Evolutionary conservation across 23 red algal genomes (phyloP), one percentile per base, ranked within the genome.

Genomic region (Cyanidiococcus yangmingshanensis): DNA sequence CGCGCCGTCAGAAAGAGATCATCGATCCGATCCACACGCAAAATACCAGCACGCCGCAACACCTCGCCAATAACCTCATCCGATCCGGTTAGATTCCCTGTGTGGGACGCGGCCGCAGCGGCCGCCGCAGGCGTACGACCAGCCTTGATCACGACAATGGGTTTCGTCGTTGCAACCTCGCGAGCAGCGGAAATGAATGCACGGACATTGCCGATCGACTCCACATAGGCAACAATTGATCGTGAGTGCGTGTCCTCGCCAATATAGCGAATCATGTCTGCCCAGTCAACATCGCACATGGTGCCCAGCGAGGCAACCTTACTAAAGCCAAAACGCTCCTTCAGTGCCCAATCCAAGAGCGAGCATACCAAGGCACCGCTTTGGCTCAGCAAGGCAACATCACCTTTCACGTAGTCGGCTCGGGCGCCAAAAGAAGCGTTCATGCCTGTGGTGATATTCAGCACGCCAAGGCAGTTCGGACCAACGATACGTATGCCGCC

Each of bases 211-310:
- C 80, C 80, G 32, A 83, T 83, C 32, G 29, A 33, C 40, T 83
- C 80, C 18, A 74, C 39, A 37, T 83, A 75, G 1, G 59, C 75
- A 1, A 83, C 37, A 58, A 75, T 74, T 27, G 80, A 74, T 38
- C 21, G 37, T 21, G 78, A 71, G 25, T 81, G 40, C 38, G 2
- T 17, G 32, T 81, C 78, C 38, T 81, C 68, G 27, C 78, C 78
- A 34, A 81, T 41, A 30, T 81, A 81, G 15, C 68, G 78, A 81
- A 81, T 81, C 1, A 81, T 50, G 27, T 81, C 78, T 26, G 78
- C 78, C 78, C 78, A 81, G 68, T 81, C 78, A 38, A 81, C 78
- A 41, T 81, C 54, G 36, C 59, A 81, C 78, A 81, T 71, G n/a
- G 40, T 81, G 36, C 78, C 78, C 16, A 81, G 37, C 38, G 40